A percentile compares a stretch with the other conserved stretches of the same genome.
Evolutionary conservation across 768 basidiomycete genomes (phyloP).

Genomic region (Aureoboletus auriporus): DNA sequence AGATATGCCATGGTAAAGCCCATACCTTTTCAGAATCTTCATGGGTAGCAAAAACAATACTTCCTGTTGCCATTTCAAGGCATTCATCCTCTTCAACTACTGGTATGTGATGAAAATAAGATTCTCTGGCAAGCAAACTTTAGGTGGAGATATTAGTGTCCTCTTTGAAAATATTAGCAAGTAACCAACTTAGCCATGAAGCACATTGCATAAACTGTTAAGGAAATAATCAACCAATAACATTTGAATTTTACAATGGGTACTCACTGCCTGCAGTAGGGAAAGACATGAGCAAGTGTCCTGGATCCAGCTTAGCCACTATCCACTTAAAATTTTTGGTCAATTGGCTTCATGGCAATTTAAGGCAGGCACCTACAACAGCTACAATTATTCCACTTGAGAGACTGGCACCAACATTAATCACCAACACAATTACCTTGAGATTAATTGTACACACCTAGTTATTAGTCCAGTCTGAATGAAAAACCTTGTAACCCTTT

Average conservation of each 20-base stretch:
- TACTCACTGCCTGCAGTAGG: conserved; percentile 24
- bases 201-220: conserved; percentile 25
- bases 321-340: conserved; percentile 16
- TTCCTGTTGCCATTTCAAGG: background rate
- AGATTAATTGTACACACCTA: conserved; percentile 7
- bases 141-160: background rate
- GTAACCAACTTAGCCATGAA: conserved; percentile 26
- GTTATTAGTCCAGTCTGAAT: conserved; percentile 28
- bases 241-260: background rate
- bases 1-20: background rate
- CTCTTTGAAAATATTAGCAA: background rate
- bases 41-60: conserved; percentile 8
- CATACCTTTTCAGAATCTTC: background rate
- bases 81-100: background rate
- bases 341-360: background rate
- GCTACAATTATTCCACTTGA: conserved; percentile 6
- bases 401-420: conserved; percentile 7
- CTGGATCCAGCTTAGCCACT: conserved; percentile 9
- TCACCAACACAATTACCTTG: background rate
- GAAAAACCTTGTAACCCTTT: conserved; percentile 14
- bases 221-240: background rate
- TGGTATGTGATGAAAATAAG: conserved; percentile 15
- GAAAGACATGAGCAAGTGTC: conserved; percentile 22
- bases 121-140: conserved; percentile 27
- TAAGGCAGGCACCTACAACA: conserved; percentile 14